Base-by-base conservation (phyloP, 768 basidiomycete genomes). In the Tricholoma furcatifolium region DNA sequence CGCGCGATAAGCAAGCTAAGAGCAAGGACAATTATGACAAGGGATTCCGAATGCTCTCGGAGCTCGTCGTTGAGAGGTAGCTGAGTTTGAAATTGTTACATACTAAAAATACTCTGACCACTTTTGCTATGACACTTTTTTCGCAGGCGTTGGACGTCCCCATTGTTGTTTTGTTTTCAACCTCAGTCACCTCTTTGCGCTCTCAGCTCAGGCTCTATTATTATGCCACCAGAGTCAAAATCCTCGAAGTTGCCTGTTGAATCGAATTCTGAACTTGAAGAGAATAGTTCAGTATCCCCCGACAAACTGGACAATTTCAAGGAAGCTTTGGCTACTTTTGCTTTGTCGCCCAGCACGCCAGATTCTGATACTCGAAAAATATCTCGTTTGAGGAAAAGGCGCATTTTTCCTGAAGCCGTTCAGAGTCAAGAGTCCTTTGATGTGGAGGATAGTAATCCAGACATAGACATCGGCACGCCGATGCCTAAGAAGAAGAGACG, bases 401-500 rank as follows among this genome's bases (percentile, higher is more conserved):
- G 41, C 15, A 21, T 20, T 17, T 32, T 27, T 27, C 27, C 27
- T 27, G 27, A 27, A 7, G 27, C 27, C 27, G 27, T 4, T 27
- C 4, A 27, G 7, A 27, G 27, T 27, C 27, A 7, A 15, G 7
- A 48, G n/a, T 9, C 17, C 21, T 2, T 15, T 36, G 24, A 49
- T 11, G 21, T 14, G 14, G 38, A 54, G 12, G 41, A 11, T 11
- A n/a, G 15, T 27, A n/a, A n/a, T n/a, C 38, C 41, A 14, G 27
- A n/a, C n/a, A n/a, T 9, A 18, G 12, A 14, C 36, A 15, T 8
- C 14, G 17, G 31, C n/a, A 43, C 40, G 18, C 45, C 21, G 10
- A 41, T 51, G 6, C 31, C 44, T 40, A 71, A 69, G 61, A 74
- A 68, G 43, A 59, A 58, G 27, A 76, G 73, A 58, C 34, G 38